phyloP scores from a whole-genome alignment of 129 eudicot genomes.

The Artemisia argyi region DNA sequence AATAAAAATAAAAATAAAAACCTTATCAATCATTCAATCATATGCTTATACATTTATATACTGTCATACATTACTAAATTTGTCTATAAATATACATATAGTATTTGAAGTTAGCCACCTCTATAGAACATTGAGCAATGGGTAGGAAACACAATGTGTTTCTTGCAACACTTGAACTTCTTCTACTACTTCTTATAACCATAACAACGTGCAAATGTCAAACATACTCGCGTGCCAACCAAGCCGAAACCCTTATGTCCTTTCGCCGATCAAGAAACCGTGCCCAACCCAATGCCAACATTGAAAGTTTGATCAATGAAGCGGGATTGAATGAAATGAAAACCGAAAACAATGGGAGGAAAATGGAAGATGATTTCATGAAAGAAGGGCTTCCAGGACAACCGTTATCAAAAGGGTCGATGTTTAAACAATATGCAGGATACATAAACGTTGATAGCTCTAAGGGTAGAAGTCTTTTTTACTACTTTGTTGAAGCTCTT shows the following conservation, averaged over 20 bases:
- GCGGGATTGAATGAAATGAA: constrained; percentile 13
- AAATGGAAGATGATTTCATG: constrained; percentile 55
- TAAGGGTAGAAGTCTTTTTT: constrained; percentile 63
- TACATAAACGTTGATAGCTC: constrained; percentile 48
- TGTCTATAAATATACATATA: constrained; percentile 21
- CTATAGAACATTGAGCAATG: constrained; percentile 33
- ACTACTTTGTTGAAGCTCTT: constrained; percentile 55
- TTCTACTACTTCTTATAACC: constrained; percentile 22
- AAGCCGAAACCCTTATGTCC: constrained; percentile 42
- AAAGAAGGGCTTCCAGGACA: constrained; percentile 57
- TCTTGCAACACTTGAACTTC: constrained; percentile 22
- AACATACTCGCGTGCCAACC: constrained; percentile 28
- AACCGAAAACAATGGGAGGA: constrained; percentile 31
- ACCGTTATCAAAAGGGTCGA: constrained; percentile 37
- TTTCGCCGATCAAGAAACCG: constrained; percentile 40
- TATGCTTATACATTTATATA: constrained; percentile 10
- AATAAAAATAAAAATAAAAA: no score
- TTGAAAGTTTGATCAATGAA: constrained; percentile 16
- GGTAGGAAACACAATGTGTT: constrained; percentile 22
- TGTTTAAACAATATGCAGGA: constrained; percentile 55
- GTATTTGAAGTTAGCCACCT: constrained; percentile 10
- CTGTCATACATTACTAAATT: neutral
- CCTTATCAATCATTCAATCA: neutral
- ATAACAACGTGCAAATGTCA: constrained; percentile 18
- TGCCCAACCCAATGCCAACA: constrained; percentile 8